Evolutionary conservation across 805 yeast species (phyloP).

Genomic region (Ogataea minuta): DNA sequence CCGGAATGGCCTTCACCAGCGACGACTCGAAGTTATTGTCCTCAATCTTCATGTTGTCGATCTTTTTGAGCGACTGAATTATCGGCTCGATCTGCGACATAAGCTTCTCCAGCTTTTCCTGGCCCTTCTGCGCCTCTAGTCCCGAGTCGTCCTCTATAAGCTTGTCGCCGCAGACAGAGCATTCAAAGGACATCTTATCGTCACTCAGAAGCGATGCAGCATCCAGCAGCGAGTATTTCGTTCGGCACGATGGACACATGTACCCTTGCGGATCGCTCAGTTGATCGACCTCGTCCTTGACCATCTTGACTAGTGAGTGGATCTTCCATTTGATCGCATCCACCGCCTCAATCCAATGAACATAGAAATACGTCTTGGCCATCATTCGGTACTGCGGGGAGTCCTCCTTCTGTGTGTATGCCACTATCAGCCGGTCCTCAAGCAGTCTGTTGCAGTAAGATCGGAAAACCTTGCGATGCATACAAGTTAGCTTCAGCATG

Average conservation of each 20-base stretch:
- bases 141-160: conserved; percentile 87
- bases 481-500: conserved; percentile 71
- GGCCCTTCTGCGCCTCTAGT: conserved; percentile 75
- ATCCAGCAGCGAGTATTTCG: conserved; percentile 81
- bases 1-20: conserved; percentile 79
- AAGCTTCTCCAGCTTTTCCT: conserved; percentile 73
- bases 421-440: conserved; percentile 76
- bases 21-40: conserved; percentile 90
- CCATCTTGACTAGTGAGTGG: conserved; percentile 73
- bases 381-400: conserved; percentile 64
- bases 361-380: conserved; percentile 73
- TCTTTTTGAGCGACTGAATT: conserved; percentile 75
- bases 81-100: conserved; percentile 91
- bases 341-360: conserved; percentile 88
- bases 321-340: conserved; percentile 97
- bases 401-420: conserved; percentile 70
- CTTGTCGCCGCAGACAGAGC: conserved; percentile 77
- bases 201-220: conserved; percentile 80
- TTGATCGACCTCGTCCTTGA: conserved; percentile 80
- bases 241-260: conserved; percentile 80
- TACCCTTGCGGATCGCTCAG: conserved; percentile 93
- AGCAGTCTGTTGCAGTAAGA: conserved; percentile 75
- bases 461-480: conserved; percentile 83
- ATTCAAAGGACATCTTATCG: conserved; percentile 75
- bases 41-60: conserved; percentile 75